Evolutionary conservation across 805 yeast species (phyloP).

Genomic region (Danielia reshetovae): DNA sequence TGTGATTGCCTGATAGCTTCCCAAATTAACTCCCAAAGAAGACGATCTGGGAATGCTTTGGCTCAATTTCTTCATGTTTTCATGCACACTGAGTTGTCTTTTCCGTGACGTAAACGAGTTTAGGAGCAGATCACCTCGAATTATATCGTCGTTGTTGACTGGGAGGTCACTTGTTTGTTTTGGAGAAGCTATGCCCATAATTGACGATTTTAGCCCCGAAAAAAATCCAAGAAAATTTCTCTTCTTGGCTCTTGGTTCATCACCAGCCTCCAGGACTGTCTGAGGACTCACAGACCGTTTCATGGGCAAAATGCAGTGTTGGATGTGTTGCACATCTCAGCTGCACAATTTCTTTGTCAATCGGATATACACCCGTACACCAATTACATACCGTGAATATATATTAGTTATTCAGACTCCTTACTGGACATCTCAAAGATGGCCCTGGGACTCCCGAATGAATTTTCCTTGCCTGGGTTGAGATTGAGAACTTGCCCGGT

Average conservation of each 20-base stretch:
- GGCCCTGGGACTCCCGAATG: constrained; percentile 5
- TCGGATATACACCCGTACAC: neutral
- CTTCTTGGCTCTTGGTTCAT: constrained; percentile 7
- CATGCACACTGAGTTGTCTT: constrained; percentile 9
- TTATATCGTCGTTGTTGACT: neutral
- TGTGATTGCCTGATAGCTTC: constrained; percentile 9
- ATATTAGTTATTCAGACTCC: constrained; percentile 3
- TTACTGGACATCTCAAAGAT: constrained; percentile 12
- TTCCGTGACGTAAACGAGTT: constrained; percentile 9
- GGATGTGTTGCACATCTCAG: too few relatives aligned
- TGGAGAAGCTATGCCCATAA: too few relatives aligned
- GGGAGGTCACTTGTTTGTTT: too few relatives aligned
- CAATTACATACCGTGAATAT: too few relatives aligned
- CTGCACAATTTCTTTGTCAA: too few relatives aligned
- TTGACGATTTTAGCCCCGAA: constrained; percentile 11
- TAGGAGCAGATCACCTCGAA: neutral
- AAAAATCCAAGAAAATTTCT: constrained; percentile 9
- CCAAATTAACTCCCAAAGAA: constrained; percentile 3
- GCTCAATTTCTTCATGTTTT: constrained; percentile 7
- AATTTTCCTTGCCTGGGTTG: constrained; percentile 17
- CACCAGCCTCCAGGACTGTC: constrained; percentile 4
- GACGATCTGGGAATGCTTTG: constrained; percentile 13
- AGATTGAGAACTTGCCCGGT: constrained; percentile 28
- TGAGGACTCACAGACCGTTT: constrained; percentile 17
- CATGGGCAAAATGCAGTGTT: too few relatives aligned